Evolutionary conservation across 169 alveolate genomes (phyloP).

Genomic region (Fabrea salina): DNA sequence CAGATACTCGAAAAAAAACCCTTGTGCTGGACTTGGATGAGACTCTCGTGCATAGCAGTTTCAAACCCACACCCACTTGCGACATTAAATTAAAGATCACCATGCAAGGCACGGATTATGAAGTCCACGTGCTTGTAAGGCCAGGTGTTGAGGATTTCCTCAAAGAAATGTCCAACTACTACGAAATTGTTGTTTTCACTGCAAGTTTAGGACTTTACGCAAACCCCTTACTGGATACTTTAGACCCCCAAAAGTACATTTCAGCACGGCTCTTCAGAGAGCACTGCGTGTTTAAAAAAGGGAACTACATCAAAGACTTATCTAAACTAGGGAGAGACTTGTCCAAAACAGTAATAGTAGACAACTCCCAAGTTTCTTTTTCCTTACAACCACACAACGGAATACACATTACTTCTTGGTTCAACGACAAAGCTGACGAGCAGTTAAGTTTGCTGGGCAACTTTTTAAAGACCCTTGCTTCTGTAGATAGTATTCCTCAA

Average conservation of each 20-base stretch:
- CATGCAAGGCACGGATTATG: too few relatives aligned
- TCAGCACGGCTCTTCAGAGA: constrained; percentile 59
- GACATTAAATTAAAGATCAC: constrained; percentile 39
- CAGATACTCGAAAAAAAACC: constrained; percentile 70
- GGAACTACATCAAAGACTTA: constrained; percentile 66
- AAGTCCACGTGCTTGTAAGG: constrained; percentile 45
- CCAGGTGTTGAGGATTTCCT: constrained; percentile 62
- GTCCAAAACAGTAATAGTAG: constrained; percentile 59
- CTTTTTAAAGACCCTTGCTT: constrained; percentile 29
- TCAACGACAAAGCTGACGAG: constrained; percentile 44
- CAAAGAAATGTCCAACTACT: constrained; percentile 47
- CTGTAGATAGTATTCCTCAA: constrained; percentile 14
- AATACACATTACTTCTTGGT: constrained; percentile 74
- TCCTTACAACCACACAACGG: constrained; percentile 77
- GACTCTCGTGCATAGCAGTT: constrained; percentile 74
- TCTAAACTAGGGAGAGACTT: constrained; percentile 55
- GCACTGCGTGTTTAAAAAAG: constrained; percentile 57
- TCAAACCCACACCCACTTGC: constrained; percentile 50
- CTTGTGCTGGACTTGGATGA: constrained; percentile 77
- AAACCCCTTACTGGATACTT: constrained; percentile 62
- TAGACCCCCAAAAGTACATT: constrained; percentile 42
- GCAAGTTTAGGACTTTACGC: constrained; percentile 77
- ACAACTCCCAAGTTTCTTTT: constrained; percentile 73
- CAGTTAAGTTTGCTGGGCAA: constrained; percentile 38
- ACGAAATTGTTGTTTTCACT: constrained; percentile 74